Conservation (phyloP, 1,284 basidiomycete genomes). For the Ganoderma sp. region DNA sequence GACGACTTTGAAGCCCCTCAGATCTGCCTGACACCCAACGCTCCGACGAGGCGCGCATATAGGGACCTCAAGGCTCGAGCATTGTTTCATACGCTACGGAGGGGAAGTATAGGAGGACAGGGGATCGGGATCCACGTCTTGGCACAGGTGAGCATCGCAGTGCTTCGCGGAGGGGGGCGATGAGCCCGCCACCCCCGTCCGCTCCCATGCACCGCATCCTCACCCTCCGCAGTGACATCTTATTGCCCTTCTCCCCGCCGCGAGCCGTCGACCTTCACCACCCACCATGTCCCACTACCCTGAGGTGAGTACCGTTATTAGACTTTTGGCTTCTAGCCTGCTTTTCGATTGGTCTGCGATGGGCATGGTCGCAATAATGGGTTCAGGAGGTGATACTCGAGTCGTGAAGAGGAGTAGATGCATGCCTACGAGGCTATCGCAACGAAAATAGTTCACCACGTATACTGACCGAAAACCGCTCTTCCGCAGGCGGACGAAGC, state of each 20-base stretch:
- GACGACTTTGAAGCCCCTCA: no score
- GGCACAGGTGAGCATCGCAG: not conserved
- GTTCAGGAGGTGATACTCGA: no score
- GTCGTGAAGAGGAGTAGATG: not conserved
- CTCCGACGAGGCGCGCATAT: not conserved
- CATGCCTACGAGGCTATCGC: not conserved
- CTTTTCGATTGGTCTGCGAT: not conserved
- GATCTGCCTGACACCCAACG: no score
- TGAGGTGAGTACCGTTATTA: not conserved
- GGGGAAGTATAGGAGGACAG: not conserved
- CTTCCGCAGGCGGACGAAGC: slow-evolving; percentile 34
- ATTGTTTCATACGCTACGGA: not conserved
- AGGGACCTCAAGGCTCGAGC: not conserved
- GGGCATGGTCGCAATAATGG: no score
- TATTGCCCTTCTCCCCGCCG: not conserved
- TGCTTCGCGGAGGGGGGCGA: not conserved
- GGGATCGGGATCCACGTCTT: not conserved
- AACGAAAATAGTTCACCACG: no score
- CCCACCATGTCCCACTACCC: slow-evolving; percentile 4
- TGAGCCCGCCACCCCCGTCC: not conserved
- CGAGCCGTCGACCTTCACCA: not conserved
- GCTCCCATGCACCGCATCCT: slow-evolving; percentile 7
- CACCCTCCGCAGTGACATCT: slow-evolving; percentile 9
- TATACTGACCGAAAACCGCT: not conserved
- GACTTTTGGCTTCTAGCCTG: not conserved